Conservation (phyloP, 2,329 filamentous ascomycete species). For the Cladosporium cucumerinum region DNA sequence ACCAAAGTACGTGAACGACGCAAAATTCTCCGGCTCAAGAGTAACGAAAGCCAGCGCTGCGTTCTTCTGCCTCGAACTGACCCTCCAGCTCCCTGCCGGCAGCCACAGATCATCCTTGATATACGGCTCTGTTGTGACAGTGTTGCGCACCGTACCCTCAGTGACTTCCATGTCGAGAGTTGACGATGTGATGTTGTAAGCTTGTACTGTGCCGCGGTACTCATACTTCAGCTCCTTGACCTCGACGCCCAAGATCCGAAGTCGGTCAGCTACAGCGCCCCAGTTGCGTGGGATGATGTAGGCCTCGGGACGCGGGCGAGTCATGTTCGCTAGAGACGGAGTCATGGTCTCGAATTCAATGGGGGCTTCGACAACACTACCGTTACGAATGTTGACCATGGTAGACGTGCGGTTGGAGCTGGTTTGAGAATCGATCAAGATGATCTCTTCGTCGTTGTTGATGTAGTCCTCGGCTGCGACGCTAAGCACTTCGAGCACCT, state of each 20-base stretch:
- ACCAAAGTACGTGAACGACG: slow-evolving; percentile 26
- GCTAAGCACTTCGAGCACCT: slow-evolving; percentile 24
- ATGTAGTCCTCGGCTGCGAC: slow-evolving; percentile 23
- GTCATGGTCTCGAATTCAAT: slow-evolving; percentile 22
- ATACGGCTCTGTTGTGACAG: slow-evolving; percentile 21
- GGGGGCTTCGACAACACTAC: slow-evolving; percentile 19
- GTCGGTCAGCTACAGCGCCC: slow-evolving; percentile 22
- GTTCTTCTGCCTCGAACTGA: slow-evolving; percentile 29
- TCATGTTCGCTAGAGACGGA: slow-evolving; percentile 22
- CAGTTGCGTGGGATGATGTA: slow-evolving; percentile 30
- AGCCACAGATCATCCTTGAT: slow-evolving; percentile 22
- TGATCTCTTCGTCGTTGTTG: slow-evolving; percentile 23
- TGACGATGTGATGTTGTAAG: slow-evolving; percentile 23
- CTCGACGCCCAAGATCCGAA: slow-evolving; percentile 26
- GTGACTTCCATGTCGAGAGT: slow-evolving; percentile 21
- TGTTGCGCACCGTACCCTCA: slow-evolving; percentile 26
- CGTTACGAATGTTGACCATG: slow-evolving; percentile 23
- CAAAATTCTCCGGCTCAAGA: slow-evolving; percentile 29
- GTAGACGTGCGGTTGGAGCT: slow-evolving; percentile 23
- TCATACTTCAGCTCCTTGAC: slow-evolving; percentile 24
- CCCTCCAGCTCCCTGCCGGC: slow-evolving; percentile 25
- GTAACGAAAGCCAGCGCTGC: slow-evolving; percentile 28
- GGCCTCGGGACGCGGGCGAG: slow-evolving; percentile 24
- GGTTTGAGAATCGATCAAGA: slow-evolving; percentile 22
- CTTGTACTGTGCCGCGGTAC: slow-evolving; percentile 25